Evolutionary conservation across 768 basidiomycete genomes (phyloP).

Genomic region (Tephrocybe sp.): DNA sequence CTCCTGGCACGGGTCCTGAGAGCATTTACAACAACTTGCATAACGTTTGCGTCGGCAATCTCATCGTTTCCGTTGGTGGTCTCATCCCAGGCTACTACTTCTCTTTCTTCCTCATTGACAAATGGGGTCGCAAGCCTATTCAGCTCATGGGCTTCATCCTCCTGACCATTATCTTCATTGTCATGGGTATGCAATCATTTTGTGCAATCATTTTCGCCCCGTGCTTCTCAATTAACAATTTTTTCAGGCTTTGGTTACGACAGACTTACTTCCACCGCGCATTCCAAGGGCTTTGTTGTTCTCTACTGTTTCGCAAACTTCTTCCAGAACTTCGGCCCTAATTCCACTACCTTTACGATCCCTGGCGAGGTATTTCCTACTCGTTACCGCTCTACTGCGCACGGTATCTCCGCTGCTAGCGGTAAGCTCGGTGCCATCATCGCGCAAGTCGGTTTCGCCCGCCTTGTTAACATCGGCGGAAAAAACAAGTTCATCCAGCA

Average conservation of each 20-base stretch:
- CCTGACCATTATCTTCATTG: slow-evolving; percentile 62
- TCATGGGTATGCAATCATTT: slow-evolving; percentile 52
- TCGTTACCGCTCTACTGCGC: slow-evolving; percentile 79
- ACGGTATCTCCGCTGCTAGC: slow-evolving; percentile 80
- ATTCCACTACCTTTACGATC: slow-evolving; percentile 75
- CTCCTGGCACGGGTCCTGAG: slow-evolving; percentile 27
- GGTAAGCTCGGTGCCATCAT: slow-evolving; percentile 85
- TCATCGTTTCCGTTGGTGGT: slow-evolving; percentile 72
- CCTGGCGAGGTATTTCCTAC: slow-evolving; percentile 87
- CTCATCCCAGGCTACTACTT: slow-evolving; percentile 80
- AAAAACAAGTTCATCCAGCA: slow-evolving; percentile 57
- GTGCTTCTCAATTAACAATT: not conserved
- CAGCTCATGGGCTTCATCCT: slow-evolving; percentile 74
- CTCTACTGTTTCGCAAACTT: slow-evolving; percentile 83
- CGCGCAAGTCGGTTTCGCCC: slow-evolving; percentile 72
- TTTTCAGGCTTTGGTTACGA: slow-evolving; percentile 66
- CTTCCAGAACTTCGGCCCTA: slow-evolving; percentile 87
- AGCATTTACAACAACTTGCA: slow-evolving; percentile 54
- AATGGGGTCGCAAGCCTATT: slow-evolving; percentile 79
- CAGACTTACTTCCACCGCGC: slow-evolving; percentile 40
- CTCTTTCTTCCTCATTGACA: slow-evolving; percentile 64
- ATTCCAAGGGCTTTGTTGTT: slow-evolving; percentile 62
- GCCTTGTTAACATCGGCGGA: slow-evolving; percentile 66
- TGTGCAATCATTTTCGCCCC: too few species aligned
- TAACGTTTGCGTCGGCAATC: slow-evolving; percentile 70